Conservation (phyloP, 805 yeast species). For the Lachancea cidri region DNA sequence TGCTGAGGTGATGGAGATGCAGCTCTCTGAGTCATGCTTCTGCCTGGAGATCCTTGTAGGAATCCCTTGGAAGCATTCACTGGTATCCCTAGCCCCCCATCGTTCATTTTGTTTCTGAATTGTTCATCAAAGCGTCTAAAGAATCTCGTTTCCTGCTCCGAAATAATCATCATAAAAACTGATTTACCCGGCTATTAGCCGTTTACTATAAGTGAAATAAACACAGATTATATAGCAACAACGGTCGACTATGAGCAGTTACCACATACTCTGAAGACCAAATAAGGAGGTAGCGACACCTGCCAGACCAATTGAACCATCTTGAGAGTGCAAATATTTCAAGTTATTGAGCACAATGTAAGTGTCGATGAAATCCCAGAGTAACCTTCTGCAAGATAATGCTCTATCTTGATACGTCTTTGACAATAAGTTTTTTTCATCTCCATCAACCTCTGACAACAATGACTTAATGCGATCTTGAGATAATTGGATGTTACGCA, state of each 20-base stretch:
- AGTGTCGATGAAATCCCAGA: slow-evolving; percentile 73
- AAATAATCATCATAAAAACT: too few species aligned
- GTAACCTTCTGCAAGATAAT: slow-evolving; percentile 53
- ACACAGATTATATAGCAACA: too few species aligned
- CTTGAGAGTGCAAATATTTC: slow-evolving; percentile 55
- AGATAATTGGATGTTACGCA: slow-evolving; percentile 48
- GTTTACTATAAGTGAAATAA: too few species aligned
- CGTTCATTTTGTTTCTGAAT: not conserved
- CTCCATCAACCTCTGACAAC: slow-evolving; percentile 36
- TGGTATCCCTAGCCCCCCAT: slow-evolving; percentile 16
- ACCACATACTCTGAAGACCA: slow-evolving; percentile 74
- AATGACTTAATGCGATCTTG: slow-evolving; percentile 28
- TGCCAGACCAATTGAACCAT: slow-evolving; percentile 76
- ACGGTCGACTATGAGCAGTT: slow-evolving; percentile 16
- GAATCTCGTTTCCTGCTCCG: too few species aligned
- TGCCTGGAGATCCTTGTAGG: not conserved
- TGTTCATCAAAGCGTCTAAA: too few species aligned
- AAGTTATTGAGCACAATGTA: slow-evolving; percentile 71
- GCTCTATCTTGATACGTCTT: slow-evolving; percentile 41
- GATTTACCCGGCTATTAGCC: not conserved
- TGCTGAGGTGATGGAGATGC: slow-evolving; percentile 16
- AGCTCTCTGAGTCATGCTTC: not conserved
- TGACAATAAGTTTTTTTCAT: slow-evolving; percentile 30
- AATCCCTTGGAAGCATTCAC: slow-evolving; percentile 11
- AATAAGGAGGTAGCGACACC: slow-evolving; percentile 77